Base-by-base conservation (phyloP, 2,329 filamentous ascomycete genomes). In the Colletotrichum tamarilloi region DNA sequence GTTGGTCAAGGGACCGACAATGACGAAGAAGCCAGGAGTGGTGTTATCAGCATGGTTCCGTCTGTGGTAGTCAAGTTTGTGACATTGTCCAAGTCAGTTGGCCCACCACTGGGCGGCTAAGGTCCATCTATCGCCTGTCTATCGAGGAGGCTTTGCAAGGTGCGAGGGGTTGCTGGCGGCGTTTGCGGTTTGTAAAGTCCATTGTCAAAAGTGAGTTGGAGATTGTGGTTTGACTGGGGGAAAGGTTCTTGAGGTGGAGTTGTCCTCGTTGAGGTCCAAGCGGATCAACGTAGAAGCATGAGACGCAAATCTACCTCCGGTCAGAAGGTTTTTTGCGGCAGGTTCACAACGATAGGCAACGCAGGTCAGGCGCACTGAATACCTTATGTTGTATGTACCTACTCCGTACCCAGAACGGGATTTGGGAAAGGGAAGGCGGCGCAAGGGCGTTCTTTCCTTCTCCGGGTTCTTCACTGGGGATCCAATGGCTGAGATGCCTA, bases 41-140 rank as follows among this genome's bases (percentile, higher is more conserved):
- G n/a, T 42, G 24, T 57, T 58, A 68, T 52, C 57, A 49, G 68
- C 68, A 72, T 35, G 22, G 26, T 68, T n/a, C 57, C 57, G 62
- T 56, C 22, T 28, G 46, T 28, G 35, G 57, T 49, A 35, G 32
- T 38, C 22, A 52, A 35, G 49, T 63, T 57, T 22, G 19, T 55
- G 42, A 9, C 55, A 14, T 14, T 26, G 57, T 55, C 9, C 12
- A 35, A n/a, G 49, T 11, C n/a, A n/a, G 19, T 53, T 35, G 67
- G 60, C 19, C 59, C 59, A 58, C 55, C 38, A 22, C 35, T 16
- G 26, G 55, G 53, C 55, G 67, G 35, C 19, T 58, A 59, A 58
- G 19, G 11, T 28, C 22, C 6, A 28, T 35, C n/a, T 32, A n/a
- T 52, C 24, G 49, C 19, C 46, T 57, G 28, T 6, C n/a, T 7